Conservation (phyloP, 768 basidiomycete genomes). For the Pisolithus marmoratus region DNA sequence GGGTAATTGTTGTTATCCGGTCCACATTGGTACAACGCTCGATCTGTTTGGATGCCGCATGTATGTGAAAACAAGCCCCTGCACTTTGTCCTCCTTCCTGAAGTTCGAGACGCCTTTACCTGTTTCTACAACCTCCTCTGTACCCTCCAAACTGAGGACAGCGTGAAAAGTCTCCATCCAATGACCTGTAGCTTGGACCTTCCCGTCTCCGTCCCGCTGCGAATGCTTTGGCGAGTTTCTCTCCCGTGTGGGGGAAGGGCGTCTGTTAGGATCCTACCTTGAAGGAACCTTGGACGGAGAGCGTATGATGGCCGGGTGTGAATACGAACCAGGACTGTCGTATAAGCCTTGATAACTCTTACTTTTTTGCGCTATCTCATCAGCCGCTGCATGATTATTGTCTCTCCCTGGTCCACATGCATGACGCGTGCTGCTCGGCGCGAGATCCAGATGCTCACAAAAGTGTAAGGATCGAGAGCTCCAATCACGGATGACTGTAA, state of each 20-base stretch:
- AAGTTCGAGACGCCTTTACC: constrained; percentile 34
- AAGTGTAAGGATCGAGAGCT: too few species aligned
- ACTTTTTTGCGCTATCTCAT: too few species aligned
- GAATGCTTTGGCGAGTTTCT: background rate
- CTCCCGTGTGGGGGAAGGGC: background rate
- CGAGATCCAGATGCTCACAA: too few species aligned
- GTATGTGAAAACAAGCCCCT: constrained; percentile 2
- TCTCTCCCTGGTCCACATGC: too few species aligned
- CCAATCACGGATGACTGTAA: too few species aligned
- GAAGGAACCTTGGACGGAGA: background rate
- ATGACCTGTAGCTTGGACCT: constrained; percentile 4
- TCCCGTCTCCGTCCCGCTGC: constrained; percentile 28
- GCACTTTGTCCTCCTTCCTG: constrained; percentile 34
- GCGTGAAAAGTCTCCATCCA: constrained; percentile 30
- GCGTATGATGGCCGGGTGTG: background rate
- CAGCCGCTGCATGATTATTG: too few species aligned
- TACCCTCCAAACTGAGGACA: constrained; percentile 33
- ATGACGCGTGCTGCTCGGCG: too few species aligned
- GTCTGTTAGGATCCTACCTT: background rate
- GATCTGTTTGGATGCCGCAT: background rate
- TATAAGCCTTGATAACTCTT: too few species aligned
- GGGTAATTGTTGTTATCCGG: background rate
- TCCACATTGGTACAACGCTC: background rate
- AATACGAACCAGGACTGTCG: too few species aligned
- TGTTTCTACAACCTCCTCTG: constrained; percentile 35